A percentile compares a stretch with the other conserved stretches of the same genome.
Evolutionary conservation across 1,139 yeast species (phyloP).

Genomic region (Blastobotrys niveus): DNA sequence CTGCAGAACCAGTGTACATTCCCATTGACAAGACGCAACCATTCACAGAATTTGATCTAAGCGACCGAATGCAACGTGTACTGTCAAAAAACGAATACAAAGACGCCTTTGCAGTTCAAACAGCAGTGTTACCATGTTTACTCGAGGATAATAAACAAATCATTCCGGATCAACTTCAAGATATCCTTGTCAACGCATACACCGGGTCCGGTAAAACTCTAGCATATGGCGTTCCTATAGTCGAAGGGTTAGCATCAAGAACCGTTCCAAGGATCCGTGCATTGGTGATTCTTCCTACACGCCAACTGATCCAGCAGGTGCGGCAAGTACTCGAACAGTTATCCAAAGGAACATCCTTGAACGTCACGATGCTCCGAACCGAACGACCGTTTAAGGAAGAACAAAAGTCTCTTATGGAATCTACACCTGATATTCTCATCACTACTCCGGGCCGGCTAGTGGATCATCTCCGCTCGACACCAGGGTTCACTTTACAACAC

Average conservation of each 20-base stretch:
- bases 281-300: constrained; percentile 80
- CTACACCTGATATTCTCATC: constrained; percentile 71
- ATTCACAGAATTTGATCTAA: constrained; percentile 31
- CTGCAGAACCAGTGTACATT: constrained; percentile 57
- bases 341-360: constrained; percentile 61
- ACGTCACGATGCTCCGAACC: constrained; percentile 53
- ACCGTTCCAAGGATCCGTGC: constrained; percentile 72
- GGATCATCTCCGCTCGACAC: constrained; percentile 57
- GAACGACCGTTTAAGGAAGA: constrained; percentile 67
- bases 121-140: constrained; percentile 55
- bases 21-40: constrained; percentile 25
- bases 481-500: constrained; percentile 39
- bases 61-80: constrained; percentile 42
- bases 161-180: constrained; percentile 50
- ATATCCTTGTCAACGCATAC: constrained; percentile 82
- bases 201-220: constrained; percentile 97
- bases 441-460: constrained; percentile 93
- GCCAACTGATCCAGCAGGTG: constrained; percentile 81
- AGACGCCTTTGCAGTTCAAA: constrained; percentile 74
- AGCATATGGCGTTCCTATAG: constrained; percentile 79
- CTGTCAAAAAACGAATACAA: constrained; percentile 43
- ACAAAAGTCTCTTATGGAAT: constrained; percentile 40
- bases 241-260: constrained; percentile 59
- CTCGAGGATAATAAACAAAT: constrained; percentile 45
- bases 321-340: constrained; percentile 54